Evolutionary conservation across 495 filamentous ascomycete genomes (phyloP).

Genomic region (Aspergillus steynii): DNA sequence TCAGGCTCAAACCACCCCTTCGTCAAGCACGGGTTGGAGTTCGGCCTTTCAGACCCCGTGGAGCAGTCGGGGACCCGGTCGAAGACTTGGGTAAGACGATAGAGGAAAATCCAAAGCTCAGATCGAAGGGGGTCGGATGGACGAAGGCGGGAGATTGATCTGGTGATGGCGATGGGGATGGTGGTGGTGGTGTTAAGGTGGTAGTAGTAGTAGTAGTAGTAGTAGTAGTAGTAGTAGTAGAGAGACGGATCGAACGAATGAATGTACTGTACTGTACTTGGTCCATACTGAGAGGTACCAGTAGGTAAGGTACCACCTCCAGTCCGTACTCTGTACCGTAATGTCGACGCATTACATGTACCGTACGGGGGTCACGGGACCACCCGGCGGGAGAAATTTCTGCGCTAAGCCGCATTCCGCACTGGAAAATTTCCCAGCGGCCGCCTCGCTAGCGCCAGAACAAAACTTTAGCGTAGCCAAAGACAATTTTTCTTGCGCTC

Average conservation of each 20-base stretch:
- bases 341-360: too few relatives aligned
- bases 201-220: too few relatives aligned
- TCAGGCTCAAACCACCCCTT: constrained; percentile 18
- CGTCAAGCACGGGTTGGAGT: constrained; percentile 32
- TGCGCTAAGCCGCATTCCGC: constrained; percentile 26
- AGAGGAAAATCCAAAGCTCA: too few relatives aligned
- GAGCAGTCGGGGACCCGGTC: constrained; percentile 65
- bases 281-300: background rate
- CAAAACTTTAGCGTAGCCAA: constrained; percentile 26
- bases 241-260: too few relatives aligned
- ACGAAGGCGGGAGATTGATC: background rate
- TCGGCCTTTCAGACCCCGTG: constrained; percentile 52
- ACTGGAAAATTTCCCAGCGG: constrained; percentile 29
- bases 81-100: constrained; percentile 57
- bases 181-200: too few relatives aligned
- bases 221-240: too few relatives aligned
- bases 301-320: too few relatives aligned
- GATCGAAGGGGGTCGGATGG: too few relatives aligned
- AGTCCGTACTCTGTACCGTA: too few relatives aligned
- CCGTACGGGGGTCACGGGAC: constrained; percentile 1
- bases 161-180: too few relatives aligned
- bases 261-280: constrained; percentile 1
- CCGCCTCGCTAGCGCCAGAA: constrained; percentile 26
- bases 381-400: constrained; percentile 1
- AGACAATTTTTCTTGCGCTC: constrained; percentile 25